Base-by-base conservation (phyloP, 768 basidiomycete genomes). In the Termitomyces sp. region DNA sequence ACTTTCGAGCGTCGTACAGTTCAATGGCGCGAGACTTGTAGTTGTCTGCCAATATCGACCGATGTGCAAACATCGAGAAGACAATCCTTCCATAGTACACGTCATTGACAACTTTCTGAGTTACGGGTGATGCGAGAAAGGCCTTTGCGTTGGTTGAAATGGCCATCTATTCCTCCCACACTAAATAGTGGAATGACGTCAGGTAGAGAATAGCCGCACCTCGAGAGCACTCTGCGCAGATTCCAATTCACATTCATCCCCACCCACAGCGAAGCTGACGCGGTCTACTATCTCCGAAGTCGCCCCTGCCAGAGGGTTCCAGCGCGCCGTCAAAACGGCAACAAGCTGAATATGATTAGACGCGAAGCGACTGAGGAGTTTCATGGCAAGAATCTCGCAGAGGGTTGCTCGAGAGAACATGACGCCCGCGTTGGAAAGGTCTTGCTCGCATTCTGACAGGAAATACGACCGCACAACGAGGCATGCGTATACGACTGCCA, bases 331-430 rank as follows among this genome's bases (percentile, higher is more conserved):
- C 51, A 98, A 73, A 27, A 91, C 88, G 9, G 89, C 85, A 27
- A 88, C 78, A 20, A 95, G 79, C 56, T 89, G 84, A n/a, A 94
- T 81, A 67, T 89, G 82, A 64, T 86, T 83, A 5, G 81, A 81
- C 1, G 90, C 86, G 66, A 91, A 95, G 33, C 80, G 79, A 22
- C 81, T 83, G 12, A 95, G 78, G 24, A 95, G 82, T 67, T 97
- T 97, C 77, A 93, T 85, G 9, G 95, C 93, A 20, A 97, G 72
- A 16, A 97, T 83, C 69, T 97, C 93, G 72, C 93, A 95, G 10
- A 95, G 79, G 32, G 79, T 86, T 4, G 93, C 95, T 42, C 79
- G 73, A 32, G 79, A 75, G 8, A 76, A 71, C 76, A 90, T 88
- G 55, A 97, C 79, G 16, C 81, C 84, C 9, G 91, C 82, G 72